These are phyloP conservation scores for Pholiota conissans DNA, from an alignment of 768 basidiomycete genomes.

Conservation along the genomic window DNA sequence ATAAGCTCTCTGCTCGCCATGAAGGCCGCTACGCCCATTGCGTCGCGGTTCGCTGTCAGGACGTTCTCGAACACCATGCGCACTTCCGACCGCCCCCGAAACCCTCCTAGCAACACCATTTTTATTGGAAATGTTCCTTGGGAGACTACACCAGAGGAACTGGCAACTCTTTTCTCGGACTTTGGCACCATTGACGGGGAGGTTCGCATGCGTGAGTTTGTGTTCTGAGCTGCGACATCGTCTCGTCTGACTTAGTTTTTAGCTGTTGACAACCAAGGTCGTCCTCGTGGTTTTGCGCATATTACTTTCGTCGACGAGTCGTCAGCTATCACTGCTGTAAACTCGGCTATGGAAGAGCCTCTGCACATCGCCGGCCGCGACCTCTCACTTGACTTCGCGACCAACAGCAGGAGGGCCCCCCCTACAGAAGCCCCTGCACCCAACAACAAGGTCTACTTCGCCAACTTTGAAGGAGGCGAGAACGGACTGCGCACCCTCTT, in stretches of 20 bases:
- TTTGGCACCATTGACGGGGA: slow-evolving; percentile 39
- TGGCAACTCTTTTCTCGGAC: slow-evolving; percentile 39
- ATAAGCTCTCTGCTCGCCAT: slow-evolving; percentile 7
- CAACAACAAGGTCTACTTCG: slow-evolving; percentile 32
- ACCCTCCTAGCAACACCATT: slow-evolving; percentile 36
- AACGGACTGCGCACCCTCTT: slow-evolving; percentile 22
- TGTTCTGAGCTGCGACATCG: not conserved
- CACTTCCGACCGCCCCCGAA: not conserved
- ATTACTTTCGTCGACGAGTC: slow-evolving; percentile 38
- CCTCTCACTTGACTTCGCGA: slow-evolving; percentile 41
- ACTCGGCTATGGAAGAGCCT: slow-evolving; percentile 41
- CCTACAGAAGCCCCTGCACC: slow-evolving; percentile 13
- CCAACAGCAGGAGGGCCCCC: not conserved
- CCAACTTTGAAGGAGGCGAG: slow-evolving; percentile 23
- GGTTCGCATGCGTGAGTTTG: slow-evolving; percentile 41
- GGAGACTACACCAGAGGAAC: slow-evolving; percentile 36
- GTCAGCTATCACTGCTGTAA: slow-evolving; percentile 36
- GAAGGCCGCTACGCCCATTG: slow-evolving; percentile 6
- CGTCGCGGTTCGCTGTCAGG: slow-evolving; percentile 14
- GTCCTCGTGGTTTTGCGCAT: slow-evolving; percentile 44
- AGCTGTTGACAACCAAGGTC: slow-evolving; percentile 35
- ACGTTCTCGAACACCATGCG: slow-evolving; percentile 24
- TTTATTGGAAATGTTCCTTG: slow-evolving; percentile 59
- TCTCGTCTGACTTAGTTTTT: not conserved
- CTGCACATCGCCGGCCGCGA: slow-evolving; percentile 49